Base-by-base conservation (phyloP, 192 early-diverging fungal species). In the Umbelopsis vinacea region DNA sequence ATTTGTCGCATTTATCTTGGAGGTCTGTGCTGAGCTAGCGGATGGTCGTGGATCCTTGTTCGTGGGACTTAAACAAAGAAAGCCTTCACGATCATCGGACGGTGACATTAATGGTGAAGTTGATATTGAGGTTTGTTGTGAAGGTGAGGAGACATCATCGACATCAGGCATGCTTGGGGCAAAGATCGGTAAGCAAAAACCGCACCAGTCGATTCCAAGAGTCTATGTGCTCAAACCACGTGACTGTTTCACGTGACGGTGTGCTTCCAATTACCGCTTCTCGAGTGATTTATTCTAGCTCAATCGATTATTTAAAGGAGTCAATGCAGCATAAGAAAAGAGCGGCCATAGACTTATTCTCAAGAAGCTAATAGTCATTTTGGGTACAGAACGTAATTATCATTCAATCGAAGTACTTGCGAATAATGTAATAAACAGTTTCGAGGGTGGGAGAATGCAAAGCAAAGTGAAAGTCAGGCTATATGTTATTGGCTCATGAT, bases 151-250 rank as follows among this genome's bases (percentile, higher is more conserved):
- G 17, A 35, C 57, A 63, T 63, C 57, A 35, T 63, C 57, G 5
- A 63, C 57, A 63, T 17, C 57, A 63, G 57, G 57, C 57, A 63
- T 63, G 33, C 57, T 63, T 63, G 57, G 26, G 33, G 12, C 14
- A 33, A n/a, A 37, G 57, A 63, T 63, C 57, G 26, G 29, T 63
- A 63, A 63, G 57, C 57, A 63, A 50, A 17, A n/a, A 17, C 17
- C 48, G 14, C 15, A 21, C 17, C 48, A 50, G 48, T 19, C 48
- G 48, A n/a, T 6, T 8, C n/a, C 11, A 21, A 17, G 4, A 50
- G 48, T 19, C 17, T n/a, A 17, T 17, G 7, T 8, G 7, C 7
- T 50, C 7, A 17, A 17, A 21, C 15, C 48, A 50, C 48, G n/a
- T 50, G 48, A 50, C 17, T 50, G 6, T 8, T 11, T 54, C 53